Percentiles rank a stretch among this genome's conserved stretches.
Evolutionary conservation across 2,329 filamentous ascomycete genomes (phyloP).

Genomic region (Chaetomium sp.): DNA sequence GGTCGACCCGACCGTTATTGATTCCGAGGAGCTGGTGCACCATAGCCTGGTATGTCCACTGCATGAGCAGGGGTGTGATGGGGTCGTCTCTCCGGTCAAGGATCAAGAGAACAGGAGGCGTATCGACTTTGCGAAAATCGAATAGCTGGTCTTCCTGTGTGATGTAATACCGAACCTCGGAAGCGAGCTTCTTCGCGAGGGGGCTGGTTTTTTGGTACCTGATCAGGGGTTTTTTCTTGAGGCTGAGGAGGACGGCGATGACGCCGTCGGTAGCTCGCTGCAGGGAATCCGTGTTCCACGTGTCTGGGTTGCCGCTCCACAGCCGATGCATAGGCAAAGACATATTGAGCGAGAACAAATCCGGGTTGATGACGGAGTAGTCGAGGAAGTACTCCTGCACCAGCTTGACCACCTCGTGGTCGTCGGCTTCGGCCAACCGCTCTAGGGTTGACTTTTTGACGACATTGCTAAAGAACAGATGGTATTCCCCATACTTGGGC

Average conservation of each 20-base stretch:
- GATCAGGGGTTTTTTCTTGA: conserved; percentile 97
- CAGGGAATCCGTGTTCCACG: conserved; percentile 88
- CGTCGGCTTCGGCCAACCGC: conserved; percentile 90
- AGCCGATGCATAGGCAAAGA: conserved; percentile 72
- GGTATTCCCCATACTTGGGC: conserved; percentile 96
- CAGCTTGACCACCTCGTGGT: conserved; percentile 91
- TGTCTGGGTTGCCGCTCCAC: conserved; percentile 80
- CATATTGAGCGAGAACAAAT: conserved; percentile 81
- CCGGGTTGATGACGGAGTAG: conserved; percentile 91
- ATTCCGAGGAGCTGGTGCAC: conserved; percentile 95
- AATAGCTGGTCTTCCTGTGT: conserved; percentile 96
- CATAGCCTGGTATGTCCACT: conserved; percentile 99
- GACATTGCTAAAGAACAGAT: conserved; percentile 97
- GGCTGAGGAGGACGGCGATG: conserved; percentile 77
- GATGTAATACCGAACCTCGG: conserved; percentile 88
- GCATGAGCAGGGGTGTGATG: conserved; percentile 88
- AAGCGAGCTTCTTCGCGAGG: conserved; percentile 88
- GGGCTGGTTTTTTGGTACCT: conserved; percentile 90
- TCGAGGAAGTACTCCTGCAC: conserved; percentile 98
- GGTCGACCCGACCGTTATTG: conserved; percentile 88
- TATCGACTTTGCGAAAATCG: conserved; percentile 93
- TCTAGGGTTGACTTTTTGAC: conserved; percentile 95
- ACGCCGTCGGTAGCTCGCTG: conserved; percentile 86
- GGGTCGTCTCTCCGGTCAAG: conserved; percentile 92
- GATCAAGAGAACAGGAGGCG: conserved; percentile 86